phyloP scores from a whole-genome alignment of 2,329 filamentous ascomycete species.

The Didymellaceae sp. region DNA sequence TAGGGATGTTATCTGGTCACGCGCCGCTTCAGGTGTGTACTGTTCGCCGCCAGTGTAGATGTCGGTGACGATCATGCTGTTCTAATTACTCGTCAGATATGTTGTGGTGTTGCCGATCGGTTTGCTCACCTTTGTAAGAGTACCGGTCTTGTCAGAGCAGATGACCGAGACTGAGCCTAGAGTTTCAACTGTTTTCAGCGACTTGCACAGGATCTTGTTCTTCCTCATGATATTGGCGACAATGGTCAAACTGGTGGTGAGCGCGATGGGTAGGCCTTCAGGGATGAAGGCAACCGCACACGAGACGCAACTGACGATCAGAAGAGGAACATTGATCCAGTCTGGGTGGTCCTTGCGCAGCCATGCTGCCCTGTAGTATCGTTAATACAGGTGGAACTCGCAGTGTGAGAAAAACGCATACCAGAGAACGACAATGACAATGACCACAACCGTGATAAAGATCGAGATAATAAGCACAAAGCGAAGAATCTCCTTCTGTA shows the following conservation, averaged over 20 bases:
- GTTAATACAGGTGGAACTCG: constrained; percentile 6
- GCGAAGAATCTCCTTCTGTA: constrained; percentile 75
- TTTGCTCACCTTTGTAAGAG: constrained; percentile 60
- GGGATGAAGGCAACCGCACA: constrained; percentile 72
- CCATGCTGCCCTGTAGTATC: constrained; percentile 66
- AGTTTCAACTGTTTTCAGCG: constrained; percentile 78
- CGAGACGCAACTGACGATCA: constrained; percentile 75
- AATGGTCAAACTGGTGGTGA: constrained; percentile 71
- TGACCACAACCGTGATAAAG: constrained; percentile 70
- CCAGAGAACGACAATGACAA: constrained; percentile 71
- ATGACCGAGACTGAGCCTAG: constrained; percentile 75
- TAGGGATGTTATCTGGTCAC: constrained; percentile 40
- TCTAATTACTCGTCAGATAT: constrained; percentile 53
- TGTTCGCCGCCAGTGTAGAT: constrained; percentile 64
- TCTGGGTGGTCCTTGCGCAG: constrained; percentile 69
- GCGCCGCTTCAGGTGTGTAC: constrained; percentile 60
- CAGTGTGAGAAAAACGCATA: constrained; percentile 40
- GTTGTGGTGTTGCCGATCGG: too few relatives aligned
- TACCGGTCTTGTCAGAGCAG: constrained; percentile 80
- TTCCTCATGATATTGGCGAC: constrained; percentile 78
- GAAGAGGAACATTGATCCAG: constrained; percentile 74
- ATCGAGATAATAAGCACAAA: constrained; percentile 74
- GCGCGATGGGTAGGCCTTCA: constrained; percentile 55
- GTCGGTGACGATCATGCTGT: constrained; percentile 76
- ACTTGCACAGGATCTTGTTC: constrained; percentile 81